A percentile compares a stretch with the other conserved stretches of the same genome.
Evolutionary conservation across 331 rosid species (phyloP).

Genomic region (Erythrophleum ivorense): DNA sequence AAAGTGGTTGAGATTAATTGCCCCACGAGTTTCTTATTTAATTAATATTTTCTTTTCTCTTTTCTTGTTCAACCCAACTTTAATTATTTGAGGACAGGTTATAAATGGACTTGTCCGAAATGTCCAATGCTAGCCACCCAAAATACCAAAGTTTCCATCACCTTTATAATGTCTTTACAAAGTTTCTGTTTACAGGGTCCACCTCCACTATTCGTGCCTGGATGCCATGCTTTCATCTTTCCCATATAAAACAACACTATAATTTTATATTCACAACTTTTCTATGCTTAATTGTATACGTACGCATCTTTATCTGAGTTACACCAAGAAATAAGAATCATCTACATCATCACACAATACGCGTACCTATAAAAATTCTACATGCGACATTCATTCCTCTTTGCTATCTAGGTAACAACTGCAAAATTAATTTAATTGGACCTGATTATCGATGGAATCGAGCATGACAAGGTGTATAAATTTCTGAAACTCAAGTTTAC

Average conservation of each 20-base stretch:
- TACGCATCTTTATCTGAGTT: neutral
- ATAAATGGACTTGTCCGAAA: neutral
- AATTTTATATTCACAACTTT: neutral
- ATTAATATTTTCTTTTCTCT: neutral
- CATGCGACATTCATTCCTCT: too few relatives aligned
- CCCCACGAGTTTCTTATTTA: neutral
- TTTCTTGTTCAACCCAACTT: neutral
- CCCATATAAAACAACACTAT: neutral
- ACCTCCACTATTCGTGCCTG: neutral
- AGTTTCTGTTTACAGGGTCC: slow-evolving; percentile 1
- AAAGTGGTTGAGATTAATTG: neutral
- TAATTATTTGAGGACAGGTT: neutral
- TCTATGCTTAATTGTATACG: too few relatives aligned
- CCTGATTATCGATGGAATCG: too few relatives aligned
- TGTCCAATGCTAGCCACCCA: slow-evolving; percentile 12
- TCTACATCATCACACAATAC: too few relatives aligned
- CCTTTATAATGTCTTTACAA: neutral
- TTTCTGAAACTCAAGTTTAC: too few relatives aligned
- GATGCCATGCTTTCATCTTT: neutral
- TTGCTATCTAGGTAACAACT: too few relatives aligned
- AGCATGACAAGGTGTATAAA: too few relatives aligned
- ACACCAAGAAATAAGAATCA: too few relatives aligned
- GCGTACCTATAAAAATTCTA: too few relatives aligned
- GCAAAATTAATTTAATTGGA: too few relatives aligned
- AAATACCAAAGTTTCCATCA: neutral